Conservation (phyloP, 768 basidiomycete species). For the Panus rudis region DNA sequence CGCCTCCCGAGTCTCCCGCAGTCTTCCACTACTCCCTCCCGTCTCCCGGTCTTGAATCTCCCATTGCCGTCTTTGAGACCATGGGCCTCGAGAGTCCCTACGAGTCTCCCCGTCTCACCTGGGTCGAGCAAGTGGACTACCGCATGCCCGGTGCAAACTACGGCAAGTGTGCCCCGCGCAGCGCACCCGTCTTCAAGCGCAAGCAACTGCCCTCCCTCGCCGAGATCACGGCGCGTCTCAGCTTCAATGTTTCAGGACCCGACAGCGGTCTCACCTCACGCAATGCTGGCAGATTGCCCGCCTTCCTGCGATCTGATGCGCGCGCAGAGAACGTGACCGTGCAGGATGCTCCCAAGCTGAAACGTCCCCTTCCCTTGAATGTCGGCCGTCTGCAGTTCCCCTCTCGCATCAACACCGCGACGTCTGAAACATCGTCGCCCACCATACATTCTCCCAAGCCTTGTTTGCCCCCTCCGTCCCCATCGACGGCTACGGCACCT, state of each 20-base stretch:
- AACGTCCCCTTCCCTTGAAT: conserved; percentile 13
- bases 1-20: conserved; percentile 62
- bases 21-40: conserved; percentile 65
- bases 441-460: conserved; percentile 22
- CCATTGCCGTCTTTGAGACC: conserved; percentile 51
- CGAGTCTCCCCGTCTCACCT: conserved; percentile 29
- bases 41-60: conserved; percentile 60
- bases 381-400: conserved; percentile 25
- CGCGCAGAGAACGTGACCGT: conserved; percentile 2
- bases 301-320: conserved; percentile 21
- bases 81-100: conserved; percentile 20
- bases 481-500: conserved; percentile 32
- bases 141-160: conserved; percentile 27
- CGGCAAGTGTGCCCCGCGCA: conserved; percentile 10
- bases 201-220: conserved; percentile 60
- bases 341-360: conserved; percentile 6
- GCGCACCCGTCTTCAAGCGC: conserved; percentile 12
- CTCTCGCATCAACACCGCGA: conserved; percentile 9
- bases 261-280: no score
- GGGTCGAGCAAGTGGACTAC: conserved; percentile 68
- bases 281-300: conserved; percentile 34
- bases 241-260: no score
- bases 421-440: conserved; percentile 9
- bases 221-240: conserved; percentile 64
- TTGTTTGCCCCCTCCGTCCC: conserved; percentile 26